These are phyloP conservation scores for Conoideocrella luteorostrata DNA, from an alignment of 2,329 filamentous ascomycete species.

Conservation along the genomic window DNA sequence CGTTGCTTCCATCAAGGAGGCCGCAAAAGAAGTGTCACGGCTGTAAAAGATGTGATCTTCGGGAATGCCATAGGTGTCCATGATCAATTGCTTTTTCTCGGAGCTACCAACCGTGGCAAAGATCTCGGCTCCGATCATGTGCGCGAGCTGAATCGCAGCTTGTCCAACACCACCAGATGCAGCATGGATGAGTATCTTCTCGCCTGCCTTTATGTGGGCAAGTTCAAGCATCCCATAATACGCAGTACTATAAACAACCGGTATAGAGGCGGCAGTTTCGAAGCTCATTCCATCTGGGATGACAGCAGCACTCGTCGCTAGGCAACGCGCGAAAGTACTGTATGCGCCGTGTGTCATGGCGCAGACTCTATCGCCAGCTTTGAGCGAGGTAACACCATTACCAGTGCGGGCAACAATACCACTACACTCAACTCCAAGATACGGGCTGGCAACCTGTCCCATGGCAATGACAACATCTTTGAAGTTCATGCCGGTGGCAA, in stretches of 20 bases:
- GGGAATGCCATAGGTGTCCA: constrained; percentile 28
- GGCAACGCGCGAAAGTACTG: constrained; percentile 20
- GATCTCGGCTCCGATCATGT: constrained; percentile 17
- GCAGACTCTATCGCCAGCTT: constrained; percentile 17
- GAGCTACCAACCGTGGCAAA: constrained; percentile 23
- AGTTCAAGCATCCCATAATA: constrained; percentile 12
- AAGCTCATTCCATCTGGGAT: constrained; percentile 13
- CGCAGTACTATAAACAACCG: constrained; percentile 12
- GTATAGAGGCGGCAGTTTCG: constrained; percentile 24
- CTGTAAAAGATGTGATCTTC: constrained; percentile 23
- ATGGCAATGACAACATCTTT: constrained; percentile 20
- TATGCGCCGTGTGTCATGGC: constrained; percentile 20
- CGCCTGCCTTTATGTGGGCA: constrained; percentile 23
- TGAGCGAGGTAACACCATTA: constrained; percentile 6
- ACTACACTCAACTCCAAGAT: constrained; percentile 17
- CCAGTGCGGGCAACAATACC: constrained; percentile 17
- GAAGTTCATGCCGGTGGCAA: constrained; percentile 39
- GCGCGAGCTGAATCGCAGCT: constrained; percentile 20
- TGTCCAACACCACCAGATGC: constrained; percentile 24
- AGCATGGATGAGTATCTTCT: constrained; percentile 24
- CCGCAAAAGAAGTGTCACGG: constrained; percentile 17
- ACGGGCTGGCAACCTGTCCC: constrained; percentile 14
- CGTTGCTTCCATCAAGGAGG: constrained; percentile 17
- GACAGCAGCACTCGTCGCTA: constrained; percentile 6
- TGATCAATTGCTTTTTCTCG: constrained; percentile 22